Conservation (phyloP, 148 eudicot species). For the Fagopyrum esculentum region DNA sequence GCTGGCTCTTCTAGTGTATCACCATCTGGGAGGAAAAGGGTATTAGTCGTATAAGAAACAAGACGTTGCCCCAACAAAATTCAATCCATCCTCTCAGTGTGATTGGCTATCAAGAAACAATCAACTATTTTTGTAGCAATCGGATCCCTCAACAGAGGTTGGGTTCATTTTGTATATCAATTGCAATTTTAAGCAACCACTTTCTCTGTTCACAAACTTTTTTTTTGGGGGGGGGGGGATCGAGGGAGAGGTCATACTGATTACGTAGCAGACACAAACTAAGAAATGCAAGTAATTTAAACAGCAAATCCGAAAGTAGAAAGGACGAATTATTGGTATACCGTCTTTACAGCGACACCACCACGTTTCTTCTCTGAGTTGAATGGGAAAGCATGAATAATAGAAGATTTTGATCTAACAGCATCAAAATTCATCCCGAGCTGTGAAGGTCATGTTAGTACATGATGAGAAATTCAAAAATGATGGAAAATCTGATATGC, state of each 20-base stretch:
- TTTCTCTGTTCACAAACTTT: background rate
- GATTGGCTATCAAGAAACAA: background rate
- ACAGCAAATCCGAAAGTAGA: background rate
- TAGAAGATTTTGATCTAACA: conserved; percentile 46
- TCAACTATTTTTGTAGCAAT: background rate
- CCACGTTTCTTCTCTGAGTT: conserved; percentile 95
- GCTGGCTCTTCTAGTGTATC: background rate
- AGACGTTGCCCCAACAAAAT: background rate
- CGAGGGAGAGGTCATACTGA: too few relatives aligned
- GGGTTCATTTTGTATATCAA: background rate
- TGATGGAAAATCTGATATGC: background rate
- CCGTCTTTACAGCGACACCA: conserved; percentile 84
- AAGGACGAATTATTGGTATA: conserved; percentile 18
- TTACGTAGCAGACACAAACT: background rate
- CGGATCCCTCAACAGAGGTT: background rate
- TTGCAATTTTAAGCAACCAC: background rate
- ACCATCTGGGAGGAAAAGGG: background rate
- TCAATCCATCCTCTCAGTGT: too few relatives aligned
- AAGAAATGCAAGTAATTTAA: too few relatives aligned
- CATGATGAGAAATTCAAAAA: conserved; percentile 3
- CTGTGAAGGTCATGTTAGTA: conserved; percentile 31
- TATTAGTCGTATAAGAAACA: background rate
- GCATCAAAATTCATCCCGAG: conserved; percentile 87
- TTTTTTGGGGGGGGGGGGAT: too few relatives aligned
- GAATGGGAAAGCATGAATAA: conserved; percentile 90